phyloP scores from a whole-genome alignment of 169 alveolate genomes.

The Eimeria acervulina region DNA sequence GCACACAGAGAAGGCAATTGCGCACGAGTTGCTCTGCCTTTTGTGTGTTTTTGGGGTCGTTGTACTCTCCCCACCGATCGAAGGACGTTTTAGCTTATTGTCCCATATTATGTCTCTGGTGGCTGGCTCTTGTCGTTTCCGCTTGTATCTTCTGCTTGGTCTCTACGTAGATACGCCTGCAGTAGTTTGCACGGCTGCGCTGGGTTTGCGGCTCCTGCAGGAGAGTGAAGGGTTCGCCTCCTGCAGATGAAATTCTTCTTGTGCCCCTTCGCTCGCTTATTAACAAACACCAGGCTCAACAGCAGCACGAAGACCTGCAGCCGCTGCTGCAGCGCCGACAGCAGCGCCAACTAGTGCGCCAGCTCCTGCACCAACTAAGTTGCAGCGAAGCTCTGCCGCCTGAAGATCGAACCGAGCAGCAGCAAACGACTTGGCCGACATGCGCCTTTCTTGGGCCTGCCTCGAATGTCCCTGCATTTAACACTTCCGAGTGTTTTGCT shows the following conservation, averaged over 20 bases:
- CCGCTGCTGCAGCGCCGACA: background rate
- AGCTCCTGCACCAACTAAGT: slow-evolving; percentile 7
- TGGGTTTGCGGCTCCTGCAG: slow-evolving; percentile 1
- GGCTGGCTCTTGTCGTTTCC: background rate
- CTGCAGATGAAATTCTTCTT: background rate
- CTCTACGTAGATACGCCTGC: background rate
- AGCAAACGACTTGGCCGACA: background rate
- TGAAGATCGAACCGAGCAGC: background rate
- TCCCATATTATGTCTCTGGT: background rate
- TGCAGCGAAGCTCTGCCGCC: background rate
- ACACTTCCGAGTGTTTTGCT: slow-evolving; percentile 29
- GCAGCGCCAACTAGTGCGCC: slow-evolving; percentile 37
- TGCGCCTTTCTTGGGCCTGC: background rate
- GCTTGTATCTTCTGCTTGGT: background rate
- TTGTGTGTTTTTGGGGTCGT: background rate
- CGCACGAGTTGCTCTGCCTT: background rate
- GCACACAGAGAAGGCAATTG: background rate
- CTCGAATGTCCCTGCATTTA: background rate
- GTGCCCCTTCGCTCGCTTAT: background rate
- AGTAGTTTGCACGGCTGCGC: background rate
- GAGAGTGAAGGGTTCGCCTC: slow-evolving; percentile 1
- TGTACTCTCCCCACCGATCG: background rate
- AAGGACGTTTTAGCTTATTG: background rate
- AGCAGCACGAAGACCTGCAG: slow-evolving; percentile 23
- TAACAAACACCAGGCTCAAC: slow-evolving; percentile 17